Evolutionary conservation across 768 basidiomycete genomes (phyloP).

Genomic region (Mycena rebaudengoi): DNA sequence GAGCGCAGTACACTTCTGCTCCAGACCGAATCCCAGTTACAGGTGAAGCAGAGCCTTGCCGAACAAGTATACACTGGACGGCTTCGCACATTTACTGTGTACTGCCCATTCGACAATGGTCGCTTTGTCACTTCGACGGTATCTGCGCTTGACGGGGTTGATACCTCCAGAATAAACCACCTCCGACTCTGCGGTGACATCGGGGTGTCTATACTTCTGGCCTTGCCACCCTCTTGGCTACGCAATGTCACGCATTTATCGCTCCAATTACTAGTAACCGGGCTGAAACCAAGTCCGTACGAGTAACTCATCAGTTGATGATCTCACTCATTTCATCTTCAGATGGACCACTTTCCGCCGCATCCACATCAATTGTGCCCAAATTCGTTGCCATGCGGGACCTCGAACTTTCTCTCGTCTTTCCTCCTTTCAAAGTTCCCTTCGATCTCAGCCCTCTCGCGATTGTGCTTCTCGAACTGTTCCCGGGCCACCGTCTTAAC

Average conservation of each 20-base stretch:
- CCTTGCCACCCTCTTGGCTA: neutral
- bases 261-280: too few species aligned
- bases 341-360: slow-evolving; percentile 1
- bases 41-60: neutral
- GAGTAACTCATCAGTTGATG: neutral
- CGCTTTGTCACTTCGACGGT: neutral
- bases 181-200: slow-evolving; percentile 15
- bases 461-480: neutral
- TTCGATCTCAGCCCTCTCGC: slow-evolving; percentile 10
- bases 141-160: neutral
- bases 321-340: neutral
- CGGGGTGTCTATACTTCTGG: neutral
- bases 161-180: neutral
- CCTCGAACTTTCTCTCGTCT: slow-evolving; percentile 6
- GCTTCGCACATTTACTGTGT: slow-evolving; percentile 5
- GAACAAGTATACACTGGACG: neutral
- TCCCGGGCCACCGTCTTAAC: neutral
- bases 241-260: slow-evolving; percentile 5
- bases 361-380: slow-evolving; percentile 3
- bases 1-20: neutral
- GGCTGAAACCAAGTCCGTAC: slow-evolving; percentile 9
- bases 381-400: neutral
- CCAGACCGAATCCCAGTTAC: neutral
- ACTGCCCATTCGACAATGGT: slow-evolving; percentile 4
- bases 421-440: neutral